Evolutionary conservation across 1,284 basidiomycete species (phyloP), one percentile per base, ranked within the genome.

Genomic region (Pyrrhoderma lamaoense): DNA sequence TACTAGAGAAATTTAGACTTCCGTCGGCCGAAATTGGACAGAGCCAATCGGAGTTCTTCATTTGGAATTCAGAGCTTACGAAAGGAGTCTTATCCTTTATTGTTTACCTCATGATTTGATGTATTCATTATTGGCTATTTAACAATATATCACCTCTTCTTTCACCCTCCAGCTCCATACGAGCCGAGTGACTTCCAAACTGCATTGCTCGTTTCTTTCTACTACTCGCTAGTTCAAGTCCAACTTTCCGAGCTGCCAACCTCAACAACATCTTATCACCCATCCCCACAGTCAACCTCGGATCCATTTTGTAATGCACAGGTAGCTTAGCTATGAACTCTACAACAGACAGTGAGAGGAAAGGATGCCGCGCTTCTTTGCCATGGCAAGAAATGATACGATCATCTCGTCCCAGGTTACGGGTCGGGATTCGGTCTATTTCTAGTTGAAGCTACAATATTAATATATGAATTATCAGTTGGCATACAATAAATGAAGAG

Each of bases 161-260:
- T 34, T 46, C 47, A 13, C 25, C 47, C 4, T 1, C 72, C 75
- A 1, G 65, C 64, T 52, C 81, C 86, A 98, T 93, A 61, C 93
- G 81, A 2, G 93, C 93, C 44, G 91, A 93, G 64, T 89, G 79
- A 56, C 86, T 91, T 2, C 95, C 95, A 71, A 99, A 99, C 64
- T 99, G 95, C 87, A 98, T 98, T 3, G 95, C 95, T 48, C 89
- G 66, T 70, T 99, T 99, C 61, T 87, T 91, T 55, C 90, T 73
- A 45, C 59, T 59, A 50, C 83, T 84, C 3, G 89, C 85, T 53
- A 80, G 74, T 1, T 74, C 63, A 39, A 95, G 69, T 0, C 92
- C 91, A 14, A 89, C 61, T 53, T 77, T 77, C 52, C 70, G 65
- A 23, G 85, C 80, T 0, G 85, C 82, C 13, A 86, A 64, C 44